phyloP scores from a whole-genome alignment of 768 basidiomycete genomes.

The Lactarius pseudohatsudake region DNA sequence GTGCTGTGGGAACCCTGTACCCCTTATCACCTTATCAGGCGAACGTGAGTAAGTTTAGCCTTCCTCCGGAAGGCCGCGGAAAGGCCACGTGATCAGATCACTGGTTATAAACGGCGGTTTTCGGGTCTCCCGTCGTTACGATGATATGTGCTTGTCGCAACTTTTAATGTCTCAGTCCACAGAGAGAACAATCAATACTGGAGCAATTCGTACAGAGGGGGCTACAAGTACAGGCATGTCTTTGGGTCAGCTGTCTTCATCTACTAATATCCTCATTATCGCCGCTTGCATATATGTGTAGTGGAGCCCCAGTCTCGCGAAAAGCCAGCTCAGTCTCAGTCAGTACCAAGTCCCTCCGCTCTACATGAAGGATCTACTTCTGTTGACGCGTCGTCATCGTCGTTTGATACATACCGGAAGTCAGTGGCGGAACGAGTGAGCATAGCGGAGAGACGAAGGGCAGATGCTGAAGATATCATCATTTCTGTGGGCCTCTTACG shows the following conservation, averaged over 20 bases:
- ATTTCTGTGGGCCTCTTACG: conserved; percentile 3
- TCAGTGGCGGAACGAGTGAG: neutral
- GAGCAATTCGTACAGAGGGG: conserved; percentile 1
- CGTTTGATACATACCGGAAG: conserved; percentile 5
- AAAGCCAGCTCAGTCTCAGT: neutral
- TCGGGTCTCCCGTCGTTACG: neutral
- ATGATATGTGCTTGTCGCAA: neutral
- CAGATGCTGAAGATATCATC: conserved; percentile 11
- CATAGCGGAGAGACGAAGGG: conserved; percentile 5
- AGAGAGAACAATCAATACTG: conserved; percentile 1
- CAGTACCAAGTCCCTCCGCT: neutral
- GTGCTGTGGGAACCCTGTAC: too few species aligned
- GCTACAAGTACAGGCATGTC: conserved; percentile 4
- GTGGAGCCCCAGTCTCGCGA: conserved; percentile 7
- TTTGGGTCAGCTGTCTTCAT: neutral
- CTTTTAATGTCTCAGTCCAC: conserved; percentile 13
- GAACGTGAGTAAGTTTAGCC: too few species aligned
- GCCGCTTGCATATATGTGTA: neutral
- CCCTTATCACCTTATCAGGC: too few species aligned
- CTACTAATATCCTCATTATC: neutral
- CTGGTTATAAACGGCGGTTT: neutral
- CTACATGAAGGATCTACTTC: neutral
- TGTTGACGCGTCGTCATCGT: neutral
- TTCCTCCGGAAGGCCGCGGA: too few species aligned
- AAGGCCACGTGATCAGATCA: neutral